A percentile compares a stretch with the other conserved stretches of the same genome.
Conservation (phyloP, 495 filamentous ascomycete genomes). For the Melanomma pulvis-pyrius region DNA sequence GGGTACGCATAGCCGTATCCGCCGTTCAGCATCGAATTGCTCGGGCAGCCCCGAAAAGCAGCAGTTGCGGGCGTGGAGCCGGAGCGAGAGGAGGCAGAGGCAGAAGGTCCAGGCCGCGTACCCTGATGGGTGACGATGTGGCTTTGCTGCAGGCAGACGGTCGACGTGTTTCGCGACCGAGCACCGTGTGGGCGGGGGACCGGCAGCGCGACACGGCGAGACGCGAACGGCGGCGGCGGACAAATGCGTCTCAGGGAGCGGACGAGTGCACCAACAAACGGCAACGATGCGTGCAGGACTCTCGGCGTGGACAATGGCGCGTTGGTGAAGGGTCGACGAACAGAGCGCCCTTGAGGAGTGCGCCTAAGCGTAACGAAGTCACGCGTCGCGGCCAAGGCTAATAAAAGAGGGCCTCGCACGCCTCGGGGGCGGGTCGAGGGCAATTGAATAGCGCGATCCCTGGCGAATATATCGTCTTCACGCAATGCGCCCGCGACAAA, state of each 20-base stretch:
- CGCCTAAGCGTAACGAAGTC: slow-evolving; percentile 1
- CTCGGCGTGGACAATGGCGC: slow-evolving; percentile 12
- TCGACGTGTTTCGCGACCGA: slow-evolving; percentile 14
- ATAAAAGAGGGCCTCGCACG: background rate
- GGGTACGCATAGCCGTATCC: slow-evolving; percentile 20
- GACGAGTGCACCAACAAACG: background rate
- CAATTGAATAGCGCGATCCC: no score
- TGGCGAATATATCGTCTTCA: no score
- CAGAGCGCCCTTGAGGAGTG: slow-evolving; percentile 4
- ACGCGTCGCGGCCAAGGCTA: background rate
- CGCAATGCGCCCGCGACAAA: no score
- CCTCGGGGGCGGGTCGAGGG: no score
- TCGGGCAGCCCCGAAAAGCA: background rate
- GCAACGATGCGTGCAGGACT: background rate
- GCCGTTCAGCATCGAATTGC: slow-evolving; percentile 23
- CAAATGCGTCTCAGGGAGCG: background rate
- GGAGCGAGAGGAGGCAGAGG: background rate
- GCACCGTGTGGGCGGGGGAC: slow-evolving; percentile 4
- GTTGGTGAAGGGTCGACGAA: slow-evolving; percentile 1
- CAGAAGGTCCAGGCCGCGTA: background rate
- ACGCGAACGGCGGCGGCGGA: slow-evolving; percentile 3
- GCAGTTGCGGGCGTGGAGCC: background rate
- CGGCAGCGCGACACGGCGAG: background rate
- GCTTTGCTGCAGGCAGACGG: background rate
- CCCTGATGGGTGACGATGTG: background rate